Conservation (phyloP, 2,329 filamentous ascomycete species). For the Xylariaceae sp. region DNA sequence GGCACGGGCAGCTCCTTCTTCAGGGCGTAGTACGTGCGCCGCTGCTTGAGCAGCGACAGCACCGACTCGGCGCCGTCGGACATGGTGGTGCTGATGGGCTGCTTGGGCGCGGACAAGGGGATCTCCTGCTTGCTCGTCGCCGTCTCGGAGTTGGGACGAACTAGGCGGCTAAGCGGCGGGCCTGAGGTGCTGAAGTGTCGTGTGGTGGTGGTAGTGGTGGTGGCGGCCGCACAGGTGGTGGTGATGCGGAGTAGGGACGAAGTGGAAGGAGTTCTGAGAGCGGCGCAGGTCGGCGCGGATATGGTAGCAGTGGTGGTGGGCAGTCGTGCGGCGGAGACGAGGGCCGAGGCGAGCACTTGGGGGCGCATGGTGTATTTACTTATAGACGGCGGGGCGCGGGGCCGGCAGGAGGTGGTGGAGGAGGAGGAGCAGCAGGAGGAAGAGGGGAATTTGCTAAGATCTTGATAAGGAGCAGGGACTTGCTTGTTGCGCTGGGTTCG, state of each 20-base stretch:
- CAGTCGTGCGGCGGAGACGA: constrained; percentile 16
- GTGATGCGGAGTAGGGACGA: constrained; percentile 4
- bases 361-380: constrained; percentile 23
- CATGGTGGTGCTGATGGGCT: constrained; percentile 35
- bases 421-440: too few relatives aligned
- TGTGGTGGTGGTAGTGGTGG: not conserved
- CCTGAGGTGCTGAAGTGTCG: constrained; percentile 18
- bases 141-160: constrained; percentile 7
- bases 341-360: constrained; percentile 17
- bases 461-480: too few relatives aligned
- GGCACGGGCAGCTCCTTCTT: constrained; percentile 55
- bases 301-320: constrained; percentile 4
- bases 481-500: too few relatives aligned
- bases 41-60: constrained; percentile 57
- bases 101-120: constrained; percentile 15
- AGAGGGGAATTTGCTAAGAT: too few relatives aligned
- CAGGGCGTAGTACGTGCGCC: constrained; percentile 63
- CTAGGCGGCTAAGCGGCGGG: constrained; percentile 8
- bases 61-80: constrained; percentile 39
- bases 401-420: too few relatives aligned
- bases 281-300: constrained; percentile 10
- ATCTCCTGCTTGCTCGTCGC: constrained; percentile 11
- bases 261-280: constrained; percentile 3
- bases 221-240: constrained; percentile 9
- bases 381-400: too few relatives aligned